Evolutionary conservation across 1,284 basidiomycete genomes (phyloP), one percentile per base, ranked within the genome.

Genomic region (Malassezia dermatis): DNA sequence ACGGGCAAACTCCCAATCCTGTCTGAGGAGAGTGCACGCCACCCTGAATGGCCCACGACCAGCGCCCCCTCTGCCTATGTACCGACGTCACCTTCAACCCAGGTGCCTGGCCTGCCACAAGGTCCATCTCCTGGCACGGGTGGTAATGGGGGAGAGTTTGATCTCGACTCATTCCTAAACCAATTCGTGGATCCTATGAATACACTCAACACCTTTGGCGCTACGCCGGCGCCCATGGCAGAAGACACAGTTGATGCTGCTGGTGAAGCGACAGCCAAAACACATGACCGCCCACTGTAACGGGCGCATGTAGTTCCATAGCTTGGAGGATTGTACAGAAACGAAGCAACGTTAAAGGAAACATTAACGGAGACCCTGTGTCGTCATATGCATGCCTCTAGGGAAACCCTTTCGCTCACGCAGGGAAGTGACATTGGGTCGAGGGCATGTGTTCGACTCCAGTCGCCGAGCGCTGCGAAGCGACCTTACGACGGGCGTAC

Each of bases 111-210:
- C 2, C 23, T 27, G 30, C 21, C 30, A 17, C 44, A 30, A 12
- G 28, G 43, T 13, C 41, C 23, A 4, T 24, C 34, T 24, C 34
- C 31, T 2, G 34, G 28, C 6, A 7, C 37, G 10, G 19, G 23
- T 8, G 19, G 23, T 8, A 30, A 30, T 13, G 39, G 27, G 2
- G 48, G 26, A 2, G 66, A 68, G n/a, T 68, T 68, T 48, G 66
- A 68, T 51, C 59, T 68, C 10, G 66, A 68, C 48, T 63, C 63
- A 19, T 68, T 68, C 55, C 51, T 68, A 26, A 61, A 59, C 27
- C 66, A 68, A 49, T 68, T 68, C 39, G 64, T 66, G 23, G 63
- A 68, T n/a, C 55, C 55, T 6, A 45, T 51, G 32, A 56, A 37
- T 28, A 23, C 21, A 35, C 44, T 21, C 15, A 42, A 17, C 32